Evolutionary conservation across 352 stramenopile genomes (phyloP).

Genomic region (Phytophthora parvispora): DNA sequence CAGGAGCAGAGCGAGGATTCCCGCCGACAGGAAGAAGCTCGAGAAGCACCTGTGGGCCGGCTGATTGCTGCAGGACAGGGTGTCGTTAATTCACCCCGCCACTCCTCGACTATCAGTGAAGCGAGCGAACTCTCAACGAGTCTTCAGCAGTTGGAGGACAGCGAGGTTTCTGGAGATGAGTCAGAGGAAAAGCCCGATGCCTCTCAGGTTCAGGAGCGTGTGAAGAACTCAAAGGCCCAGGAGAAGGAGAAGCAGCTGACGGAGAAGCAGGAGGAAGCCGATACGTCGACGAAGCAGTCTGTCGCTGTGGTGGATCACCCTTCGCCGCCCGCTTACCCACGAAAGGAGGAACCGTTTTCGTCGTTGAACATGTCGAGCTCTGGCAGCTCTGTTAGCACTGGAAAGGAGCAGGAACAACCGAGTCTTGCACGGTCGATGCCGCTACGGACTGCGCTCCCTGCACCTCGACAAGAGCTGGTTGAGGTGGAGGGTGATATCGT

Average conservation of each 20-base stretch:
- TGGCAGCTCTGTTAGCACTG: slow-evolving; percentile 4
- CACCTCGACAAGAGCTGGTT: slow-evolving; percentile 55
- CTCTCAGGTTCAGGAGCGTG: slow-evolving; percentile 7
- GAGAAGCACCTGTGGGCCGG: slow-evolving; percentile 61
- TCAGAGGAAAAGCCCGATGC: slow-evolving; percentile 35
- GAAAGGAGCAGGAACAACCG: slow-evolving; percentile 33
- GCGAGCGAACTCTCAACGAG: slow-evolving; percentile 39
- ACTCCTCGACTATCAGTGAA: slow-evolving; percentile 41
- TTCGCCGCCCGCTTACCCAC: neutral
- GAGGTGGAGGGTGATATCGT: slow-evolving; percentile 73
- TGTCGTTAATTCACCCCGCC: slow-evolving; percentile 40
- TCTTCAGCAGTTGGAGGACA: slow-evolving; percentile 32
- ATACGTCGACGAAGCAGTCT: neutral
- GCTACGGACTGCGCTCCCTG: slow-evolving; percentile 40
- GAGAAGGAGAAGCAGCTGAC: neutral
- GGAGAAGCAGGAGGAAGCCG: slow-evolving; percentile 11
- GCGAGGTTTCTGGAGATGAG: slow-evolving; percentile 37
- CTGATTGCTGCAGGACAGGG: slow-evolving; percentile 73
- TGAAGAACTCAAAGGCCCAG: neutral
- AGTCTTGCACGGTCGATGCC: slow-evolving; percentile 42
- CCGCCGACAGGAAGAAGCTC: slow-evolving; percentile 40
- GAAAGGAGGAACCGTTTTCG: slow-evolving; percentile 8
- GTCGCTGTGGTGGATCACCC: neutral
- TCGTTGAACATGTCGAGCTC: slow-evolving; percentile 23
- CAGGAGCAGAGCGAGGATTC: slow-evolving; percentile 35